These are phyloP conservation scores for Ophiostoma montium DNA, from an alignment of 2,329 filamentous ascomycete genomes.

Conservation along the genomic window DNA sequence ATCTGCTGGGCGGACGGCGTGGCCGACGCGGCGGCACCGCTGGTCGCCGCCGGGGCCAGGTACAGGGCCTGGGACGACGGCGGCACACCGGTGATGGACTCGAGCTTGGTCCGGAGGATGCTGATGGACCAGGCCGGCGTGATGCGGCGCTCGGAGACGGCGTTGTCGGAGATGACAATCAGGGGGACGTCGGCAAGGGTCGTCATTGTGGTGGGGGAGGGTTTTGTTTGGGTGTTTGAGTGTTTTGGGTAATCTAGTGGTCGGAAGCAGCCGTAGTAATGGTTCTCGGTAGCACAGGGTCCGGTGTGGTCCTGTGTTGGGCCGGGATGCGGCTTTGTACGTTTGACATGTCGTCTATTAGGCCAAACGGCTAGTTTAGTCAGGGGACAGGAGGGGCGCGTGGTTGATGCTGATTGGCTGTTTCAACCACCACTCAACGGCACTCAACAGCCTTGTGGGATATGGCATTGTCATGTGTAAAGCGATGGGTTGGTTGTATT, in stretches of 20 bases:
- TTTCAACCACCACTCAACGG: background rate
- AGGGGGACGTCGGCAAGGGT: slow-evolving; percentile 61
- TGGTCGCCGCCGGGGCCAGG: slow-evolving; percentile 38
- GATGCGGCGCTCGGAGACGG: slow-evolving; percentile 76
- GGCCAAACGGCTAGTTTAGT: background rate
- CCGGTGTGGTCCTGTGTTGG: background rate
- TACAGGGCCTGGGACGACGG: slow-evolving; percentile 63
- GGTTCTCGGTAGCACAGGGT: background rate
- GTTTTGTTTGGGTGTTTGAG: too few relatives aligned
- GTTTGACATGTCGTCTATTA: background rate
- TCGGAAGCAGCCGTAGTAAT: too few relatives aligned
- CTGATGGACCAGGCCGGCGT: slow-evolving; percentile 83
- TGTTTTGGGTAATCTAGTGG: too few relatives aligned
- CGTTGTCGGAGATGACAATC: slow-evolving; percentile 59
- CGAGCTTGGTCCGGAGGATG: slow-evolving; percentile 73
- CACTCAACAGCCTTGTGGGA: background rate
- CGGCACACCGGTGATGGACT: slow-evolving; percentile 85
- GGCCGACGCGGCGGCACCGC: slow-evolving; percentile 21
- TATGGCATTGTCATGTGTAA: background rate
- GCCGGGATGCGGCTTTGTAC: background rate
- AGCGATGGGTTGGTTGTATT: too few relatives aligned
- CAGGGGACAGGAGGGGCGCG: background rate
- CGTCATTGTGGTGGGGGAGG: background rate
- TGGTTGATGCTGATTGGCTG: background rate
- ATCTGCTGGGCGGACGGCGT: slow-evolving; percentile 43